Evolutionary conservation across 768 basidiomycete genomes (phyloP), one percentile per base, ranked within the genome.

Genomic region (Clavaria fumosa): DNA sequence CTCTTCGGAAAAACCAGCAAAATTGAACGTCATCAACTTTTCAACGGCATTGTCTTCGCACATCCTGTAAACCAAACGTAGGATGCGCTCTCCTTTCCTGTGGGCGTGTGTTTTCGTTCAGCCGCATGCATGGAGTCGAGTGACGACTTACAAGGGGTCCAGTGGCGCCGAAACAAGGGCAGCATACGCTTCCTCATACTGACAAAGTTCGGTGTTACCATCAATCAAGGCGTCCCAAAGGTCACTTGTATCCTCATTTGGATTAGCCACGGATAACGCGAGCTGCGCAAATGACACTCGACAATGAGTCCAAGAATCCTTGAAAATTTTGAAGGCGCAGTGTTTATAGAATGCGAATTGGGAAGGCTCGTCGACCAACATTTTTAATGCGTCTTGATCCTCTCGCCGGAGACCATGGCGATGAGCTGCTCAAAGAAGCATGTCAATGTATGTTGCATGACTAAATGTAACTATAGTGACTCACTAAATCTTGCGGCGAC

Each of bases 121-220:
- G 26, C 14, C 9, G 11, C 23, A 37, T 31, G 31, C 38, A 35
- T n/a, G n/a, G 38, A 28, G 39, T 34, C 35, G 37, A 15, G 40
- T 31, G 42, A 45, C 6, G 15, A 70, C 90, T 58, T 54, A 95
- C 90, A 83, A 64, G 48, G 74, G 73, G 44, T 78, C 69, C 46
- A 75, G 78, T 4, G 90, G 86, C 5, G 69, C 69, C 14, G 72
- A 64, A 51, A 82, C 72, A 50, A 96, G 57, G 17, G 76, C 63
- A 31, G 75, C 66, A 56, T 96, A 96, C 2, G 95, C 93, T 47
- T 88, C 78, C 48, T 91, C 86, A 57, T 79, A 95, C 44, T 69
- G 59, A 4, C 70, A 74, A 28, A 85, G 60, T 34, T 81, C 78
- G 14, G 72, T 73, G 37, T 77, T 70, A 20, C 82, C 81, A 50